phyloP scores from a whole-genome alignment of 1,284 basidiomycete species.

The Tilletiaria anomala region DNA sequence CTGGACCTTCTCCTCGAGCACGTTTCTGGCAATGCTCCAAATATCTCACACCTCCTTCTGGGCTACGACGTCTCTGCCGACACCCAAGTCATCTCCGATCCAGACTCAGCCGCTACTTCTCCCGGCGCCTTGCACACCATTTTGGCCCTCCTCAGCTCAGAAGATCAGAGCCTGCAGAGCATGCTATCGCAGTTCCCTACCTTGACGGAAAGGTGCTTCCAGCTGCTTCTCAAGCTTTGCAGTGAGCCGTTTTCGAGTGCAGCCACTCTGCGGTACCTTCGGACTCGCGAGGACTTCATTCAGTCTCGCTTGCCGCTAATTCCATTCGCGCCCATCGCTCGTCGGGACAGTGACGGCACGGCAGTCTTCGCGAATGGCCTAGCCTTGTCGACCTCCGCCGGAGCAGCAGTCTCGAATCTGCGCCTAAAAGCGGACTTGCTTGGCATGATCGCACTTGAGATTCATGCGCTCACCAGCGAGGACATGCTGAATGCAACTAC shows the following conservation, averaged over 20 bases:
- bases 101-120: conserved; percentile 43
- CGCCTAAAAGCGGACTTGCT: conserved; percentile 70
- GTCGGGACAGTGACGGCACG: conserved; percentile 47
- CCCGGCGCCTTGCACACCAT: conserved; percentile 55
- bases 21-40: conserved; percentile 61
- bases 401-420: conserved; percentile 62
- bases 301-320: conserved; percentile 62
- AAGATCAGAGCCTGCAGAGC: conserved; percentile 21
- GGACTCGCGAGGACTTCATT: conserved; percentile 79
- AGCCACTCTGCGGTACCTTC: conserved; percentile 70
- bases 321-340: conserved; percentile 41
- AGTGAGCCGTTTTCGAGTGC: conserved; percentile 68
- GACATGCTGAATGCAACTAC: conserved; percentile 41
- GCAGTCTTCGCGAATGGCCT: conserved; percentile 58
- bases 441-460: conserved; percentile 71
- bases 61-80: conserved; percentile 50
- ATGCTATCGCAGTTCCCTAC: conserved; percentile 46
- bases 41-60: conserved; percentile 75
- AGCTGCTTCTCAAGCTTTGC: conserved; percentile 71
- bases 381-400: conserved; percentile 58
- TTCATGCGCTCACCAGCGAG: conserved; percentile 68
- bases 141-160: conserved; percentile 58
- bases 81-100: conserved; percentile 43
- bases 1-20: conserved; percentile 71
- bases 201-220: conserved; percentile 73